Evolutionary conservation across 768 basidiomycete genomes (phyloP), one percentile per base, ranked within the genome.

Genomic region (Serendipita sp.): DNA sequence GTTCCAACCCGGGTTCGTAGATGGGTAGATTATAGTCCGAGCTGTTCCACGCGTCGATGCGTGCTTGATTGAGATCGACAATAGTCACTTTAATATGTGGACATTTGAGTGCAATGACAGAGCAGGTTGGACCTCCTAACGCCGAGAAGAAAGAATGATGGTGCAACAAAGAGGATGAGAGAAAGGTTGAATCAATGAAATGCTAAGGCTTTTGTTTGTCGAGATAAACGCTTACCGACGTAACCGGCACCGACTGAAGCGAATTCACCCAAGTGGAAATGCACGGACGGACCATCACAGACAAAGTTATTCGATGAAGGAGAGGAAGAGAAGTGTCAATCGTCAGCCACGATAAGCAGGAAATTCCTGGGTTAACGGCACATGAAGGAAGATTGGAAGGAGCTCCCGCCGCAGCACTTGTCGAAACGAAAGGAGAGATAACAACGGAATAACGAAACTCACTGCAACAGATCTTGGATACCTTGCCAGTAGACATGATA

Each of bases 1-100:
- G 91, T 64, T 83, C 90, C 9, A 99, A 83, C 51, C 96, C 95
- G 3, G 96, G 96, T 72, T 99, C 96, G 73, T 96, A 99, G 73
- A 99, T 99, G 60, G 96, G 96, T 20, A 99, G 78, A 38, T 78
- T 74, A 73, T 82, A 93, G 72, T 90, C 81, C 56, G 82, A 73
- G 71, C 82, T 85, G 76, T 99, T 99, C 96, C 96, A 99, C 17
- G 94, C 95, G 72, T 91, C 89, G 74, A 99, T 83, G 65, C 96
- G 87, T 64, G 85, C 78, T 72, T 93, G 79, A 81, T 98, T 98
- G 68, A 99, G 80, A 75, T 99, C 96, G 70, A 98, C 96, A 69
- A 99, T 99, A 69, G 93, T 99, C 71, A 99, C 95, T 45, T 76
- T 76, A 75, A 97, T 90, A 71, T 94, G 81, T 56, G 93, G 90